Base-by-base conservation (phyloP, 139 green algal genomes). In the Volvox africanus region DNA sequence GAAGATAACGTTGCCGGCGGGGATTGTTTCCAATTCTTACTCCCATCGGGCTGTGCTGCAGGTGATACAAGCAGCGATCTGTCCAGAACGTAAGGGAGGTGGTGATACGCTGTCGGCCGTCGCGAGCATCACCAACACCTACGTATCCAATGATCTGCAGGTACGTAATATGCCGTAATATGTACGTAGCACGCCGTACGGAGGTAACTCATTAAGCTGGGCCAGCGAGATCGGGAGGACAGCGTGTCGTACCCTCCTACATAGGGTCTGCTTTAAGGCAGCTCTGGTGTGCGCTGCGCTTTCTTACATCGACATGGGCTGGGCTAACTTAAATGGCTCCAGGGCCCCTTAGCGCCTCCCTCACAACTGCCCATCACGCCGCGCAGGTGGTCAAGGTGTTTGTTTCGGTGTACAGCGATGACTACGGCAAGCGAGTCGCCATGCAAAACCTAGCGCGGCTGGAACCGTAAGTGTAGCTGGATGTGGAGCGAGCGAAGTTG, bases 91-190 rank as follows among this genome's bases (percentile, higher is more conserved):
- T 20, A 77, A 85, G 16, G 55, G 93, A n/a, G 93, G 85, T 33
- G 69, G 87, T 20, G 61, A 79, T 32, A 87, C 93, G 22, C 37
- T 99, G 32, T 97, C 96, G 12, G 97, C 96, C 30, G 91, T 99
- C 18, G 96, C 96, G 50, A 96, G 84, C 67, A 94, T 99, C 68
- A 99, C 97, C 19, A 93, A 99, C 67, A 96, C 99, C 2, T 93
- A 97, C 28, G 81, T 99, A 17, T 97, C 96, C 26, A 96, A 95
- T 61, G 97, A 99, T 95, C 90, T 99, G 32, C 96, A 98, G 93
- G 92, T 96, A 75, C 32, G 76, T 82, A 32, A 12, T n/a, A n/a
- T n/a, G n/a, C n/a, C n/a, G n/a, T n/a, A n/a, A n/a, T n/a, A n/a
- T n/a, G n/a, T n/a, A n/a, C n/a, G n/a, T n/a, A n/a, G n/a, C n/a